phyloP scores from a whole-genome alignment of 768 basidiomycete genomes.

The Rhizopogon vinicolor region DNA sequence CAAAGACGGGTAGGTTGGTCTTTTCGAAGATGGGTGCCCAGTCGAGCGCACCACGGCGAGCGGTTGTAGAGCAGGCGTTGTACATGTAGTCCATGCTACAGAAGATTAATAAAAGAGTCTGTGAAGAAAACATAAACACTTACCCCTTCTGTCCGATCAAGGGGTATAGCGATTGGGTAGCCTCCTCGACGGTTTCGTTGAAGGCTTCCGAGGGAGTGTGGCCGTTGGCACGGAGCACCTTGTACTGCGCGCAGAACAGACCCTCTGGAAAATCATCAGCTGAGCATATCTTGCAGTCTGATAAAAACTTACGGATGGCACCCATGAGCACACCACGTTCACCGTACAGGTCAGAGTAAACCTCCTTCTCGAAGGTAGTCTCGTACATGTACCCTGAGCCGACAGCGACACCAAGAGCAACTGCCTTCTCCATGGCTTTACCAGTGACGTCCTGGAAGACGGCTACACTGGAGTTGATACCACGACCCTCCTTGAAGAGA shows the following conservation, averaged over 20 bases:
- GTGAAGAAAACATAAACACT: slow-evolving; percentile 16
- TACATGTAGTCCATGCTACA: slow-evolving; percentile 98
- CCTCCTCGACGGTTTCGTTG: slow-evolving; percentile 99
- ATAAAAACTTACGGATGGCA: slow-evolving; percentile 69
- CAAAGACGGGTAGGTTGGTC: slow-evolving; percentile 92
- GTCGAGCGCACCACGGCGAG: slow-evolving; percentile 97
- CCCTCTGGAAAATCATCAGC: slow-evolving; percentile 57
- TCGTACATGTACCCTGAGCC: slow-evolving; percentile 99
- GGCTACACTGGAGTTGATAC: slow-evolving; percentile 93
- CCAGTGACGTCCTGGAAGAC: slow-evolving; percentile 98
- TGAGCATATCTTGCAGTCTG: neutral
- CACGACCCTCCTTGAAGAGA: slow-evolving; percentile 99
- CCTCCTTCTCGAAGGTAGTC: slow-evolving; percentile 99
- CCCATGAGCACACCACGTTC: slow-evolving; percentile 99
- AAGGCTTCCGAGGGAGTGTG: slow-evolving; percentile 98
- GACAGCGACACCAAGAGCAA: slow-evolving; percentile 89
- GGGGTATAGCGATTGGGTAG: slow-evolving; percentile 98
- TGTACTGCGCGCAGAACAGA: slow-evolving; percentile 98
- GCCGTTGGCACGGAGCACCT: slow-evolving; percentile 93
- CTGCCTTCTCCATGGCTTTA: slow-evolving; percentile 95
- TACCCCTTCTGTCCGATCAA: slow-evolving; percentile 93
- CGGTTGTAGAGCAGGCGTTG: slow-evolving; percentile 98
- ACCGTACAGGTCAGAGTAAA: slow-evolving; percentile 98
- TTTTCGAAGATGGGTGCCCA: slow-evolving; percentile 98
- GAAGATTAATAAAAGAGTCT: neutral